Conservation (phyloP, 495 filamentous ascomycete genomes). For the Staphylotrichum longicolle region DNA sequence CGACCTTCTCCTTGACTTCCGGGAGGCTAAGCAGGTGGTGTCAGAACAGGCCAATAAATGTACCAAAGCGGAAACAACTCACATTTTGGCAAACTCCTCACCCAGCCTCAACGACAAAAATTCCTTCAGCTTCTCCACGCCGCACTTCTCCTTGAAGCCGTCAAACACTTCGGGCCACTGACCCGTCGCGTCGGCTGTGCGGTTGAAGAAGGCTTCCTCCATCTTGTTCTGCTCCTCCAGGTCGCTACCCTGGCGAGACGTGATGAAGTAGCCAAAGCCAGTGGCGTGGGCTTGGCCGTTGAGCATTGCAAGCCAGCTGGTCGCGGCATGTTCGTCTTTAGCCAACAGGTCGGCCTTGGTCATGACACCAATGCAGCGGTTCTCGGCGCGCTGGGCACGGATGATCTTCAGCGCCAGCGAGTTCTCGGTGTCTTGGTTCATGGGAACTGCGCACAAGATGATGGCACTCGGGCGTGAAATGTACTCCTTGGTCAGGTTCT, state of each 20-base stretch:
- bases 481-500: slow-evolving; percentile 66
- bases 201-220: slow-evolving; percentile 60
- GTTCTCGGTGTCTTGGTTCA: slow-evolving; percentile 70
- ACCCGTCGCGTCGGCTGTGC: slow-evolving; percentile 22
- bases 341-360: slow-evolving; percentile 76
- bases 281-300: slow-evolving; percentile 52
- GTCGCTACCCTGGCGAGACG: slow-evolving; percentile 46
- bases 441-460: slow-evolving; percentile 69
- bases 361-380: slow-evolving; percentile 69
- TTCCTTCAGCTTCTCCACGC: slow-evolving; percentile 54
- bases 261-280: slow-evolving; percentile 65
- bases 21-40: slow-evolving; percentile 48
- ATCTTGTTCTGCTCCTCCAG: slow-evolving; percentile 54
- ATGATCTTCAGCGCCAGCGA: slow-evolving; percentile 67
- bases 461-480: slow-evolving; percentile 63
- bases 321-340: slow-evolving; percentile 36
- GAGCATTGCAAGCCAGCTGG: slow-evolving; percentile 60
- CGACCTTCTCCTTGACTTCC: slow-evolving; percentile 56
- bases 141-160: slow-evolving; percentile 53
- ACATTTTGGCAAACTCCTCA: slow-evolving; percentile 56
- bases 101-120: slow-evolving; percentile 55
- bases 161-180: slow-evolving; percentile 51
- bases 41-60: background rate
- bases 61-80: slow-evolving; percentile 12
- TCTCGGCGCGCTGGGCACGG: slow-evolving; percentile 52